Percentiles rank a stretch among this genome's conserved stretches.
Conservation (phyloP, 1,284 basidiomycete species). For the Ustilago sp. region DNA sequence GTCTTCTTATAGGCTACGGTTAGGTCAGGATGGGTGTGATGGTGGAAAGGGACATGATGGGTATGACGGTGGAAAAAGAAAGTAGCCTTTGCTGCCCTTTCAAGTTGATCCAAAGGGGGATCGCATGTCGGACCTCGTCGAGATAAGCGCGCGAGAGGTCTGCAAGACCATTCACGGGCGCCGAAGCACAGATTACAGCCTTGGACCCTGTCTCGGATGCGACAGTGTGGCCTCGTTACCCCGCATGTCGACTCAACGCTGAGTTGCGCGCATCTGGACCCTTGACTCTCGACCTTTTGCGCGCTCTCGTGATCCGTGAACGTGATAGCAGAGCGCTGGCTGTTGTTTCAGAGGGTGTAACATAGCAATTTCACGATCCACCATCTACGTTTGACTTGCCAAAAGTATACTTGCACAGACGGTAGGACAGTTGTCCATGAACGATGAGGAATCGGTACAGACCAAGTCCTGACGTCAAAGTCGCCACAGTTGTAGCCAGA, state of each 20-base stretch:
- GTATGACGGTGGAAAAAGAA: not conserved
- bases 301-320: not conserved
- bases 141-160: constrained; percentile 2
- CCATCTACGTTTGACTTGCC: too few species aligned
- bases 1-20: not conserved
- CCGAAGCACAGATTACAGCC: not conserved
- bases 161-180: not conserved
- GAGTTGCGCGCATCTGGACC: not conserved
- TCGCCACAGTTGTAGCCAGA: too few species aligned
- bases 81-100: not conserved
- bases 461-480: too few species aligned
- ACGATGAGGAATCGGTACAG: too few species aligned
- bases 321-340: not conserved
- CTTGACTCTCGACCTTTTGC: not conserved
- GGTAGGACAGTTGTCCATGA: too few species aligned
- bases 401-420: too few species aligned
- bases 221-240: not conserved
- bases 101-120: not conserved
- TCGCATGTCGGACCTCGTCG: not conserved
- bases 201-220: not conserved
- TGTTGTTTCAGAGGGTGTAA: not conserved
- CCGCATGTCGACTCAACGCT: not conserved
- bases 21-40: not conserved
- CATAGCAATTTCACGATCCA: too few species aligned
- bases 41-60: not conserved